Percentiles rank a stretch among this genome's conserved stretches.
These are phyloP conservation scores for Cladophialophora exuberans DNA, from an alignment of 2,329 filamentous ascomycete species.

Conservation along the genomic window DNA sequence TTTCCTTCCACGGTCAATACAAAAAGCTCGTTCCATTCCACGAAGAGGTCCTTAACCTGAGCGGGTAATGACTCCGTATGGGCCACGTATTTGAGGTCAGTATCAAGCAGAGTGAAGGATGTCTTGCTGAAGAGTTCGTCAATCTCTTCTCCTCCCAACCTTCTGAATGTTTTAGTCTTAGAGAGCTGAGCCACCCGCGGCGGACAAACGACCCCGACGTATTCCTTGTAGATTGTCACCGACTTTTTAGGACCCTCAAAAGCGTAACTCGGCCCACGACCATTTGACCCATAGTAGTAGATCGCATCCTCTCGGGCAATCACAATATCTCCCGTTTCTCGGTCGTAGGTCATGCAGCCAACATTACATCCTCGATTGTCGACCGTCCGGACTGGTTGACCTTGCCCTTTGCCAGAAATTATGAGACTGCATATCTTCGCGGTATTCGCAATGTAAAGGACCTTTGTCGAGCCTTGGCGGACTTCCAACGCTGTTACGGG, in stretches of 20 bases:
- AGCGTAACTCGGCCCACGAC: conserved; percentile 82
- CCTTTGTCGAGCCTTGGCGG: conserved; percentile 65
- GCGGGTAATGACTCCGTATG: conserved; percentile 85
- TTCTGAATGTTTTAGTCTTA: conserved; percentile 66
- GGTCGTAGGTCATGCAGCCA: conserved; percentile 92
- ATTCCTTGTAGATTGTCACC: conserved; percentile 78
- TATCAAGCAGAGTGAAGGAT: conserved; percentile 88
- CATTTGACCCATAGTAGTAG: conserved; percentile 86
- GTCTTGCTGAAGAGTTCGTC: conserved; percentile 85
- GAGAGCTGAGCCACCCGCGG: conserved; percentile 61
- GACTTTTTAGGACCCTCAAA: conserved; percentile 90
- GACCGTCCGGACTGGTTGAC: conserved; percentile 81
- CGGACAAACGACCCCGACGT: conserved; percentile 83
- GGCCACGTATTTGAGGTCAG: conserved; percentile 84
- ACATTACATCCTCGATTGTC: conserved; percentile 89
- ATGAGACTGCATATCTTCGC: conserved; percentile 82
- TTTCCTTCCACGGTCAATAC: conserved; percentile 92
- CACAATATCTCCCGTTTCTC: conserved; percentile 77
- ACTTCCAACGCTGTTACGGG: conserved; percentile 92
- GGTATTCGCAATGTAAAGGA: conserved; percentile 90
- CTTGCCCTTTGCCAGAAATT: conserved; percentile 86
- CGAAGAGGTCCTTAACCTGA: conserved; percentile 77
- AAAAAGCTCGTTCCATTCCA: conserved; percentile 89
- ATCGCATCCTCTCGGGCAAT: conserved; percentile 95
- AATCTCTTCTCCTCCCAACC: conserved; percentile 72